These are phyloP conservation scores for Penicillium cataractarum DNA, from an alignment of 495 filamentous ascomycete species.

Conservation along the genomic window DNA sequence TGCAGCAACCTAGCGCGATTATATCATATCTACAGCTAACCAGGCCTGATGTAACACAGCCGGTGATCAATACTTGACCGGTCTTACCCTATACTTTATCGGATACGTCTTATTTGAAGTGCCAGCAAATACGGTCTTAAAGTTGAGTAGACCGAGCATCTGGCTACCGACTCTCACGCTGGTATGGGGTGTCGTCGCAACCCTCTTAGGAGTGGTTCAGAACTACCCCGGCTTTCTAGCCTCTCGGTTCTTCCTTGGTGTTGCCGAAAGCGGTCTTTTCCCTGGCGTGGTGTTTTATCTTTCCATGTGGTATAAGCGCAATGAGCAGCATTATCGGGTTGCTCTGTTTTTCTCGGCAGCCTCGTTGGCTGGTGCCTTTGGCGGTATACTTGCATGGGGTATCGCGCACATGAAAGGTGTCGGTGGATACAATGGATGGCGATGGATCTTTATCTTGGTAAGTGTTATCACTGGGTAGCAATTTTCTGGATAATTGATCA, in stretches of 20 bases:
- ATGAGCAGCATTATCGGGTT: conserved; percentile 72
- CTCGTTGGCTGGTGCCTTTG: conserved; percentile 77
- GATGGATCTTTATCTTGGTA: conserved; percentile 81
- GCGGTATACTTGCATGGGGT: conserved; percentile 72
- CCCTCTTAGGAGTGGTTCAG: conserved; percentile 68
- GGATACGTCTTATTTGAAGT: conserved; percentile 75
- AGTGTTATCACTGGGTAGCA: neutral
- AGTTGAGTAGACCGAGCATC: conserved; percentile 65
- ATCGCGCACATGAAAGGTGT: conserved; percentile 64
- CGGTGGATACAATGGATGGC: conserved; percentile 71
- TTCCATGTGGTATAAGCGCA: conserved; percentile 83
- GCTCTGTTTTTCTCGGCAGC: conserved; percentile 77
- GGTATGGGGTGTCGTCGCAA: conserved; percentile 67
- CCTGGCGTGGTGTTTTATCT: conserved; percentile 81
- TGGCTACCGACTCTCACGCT: conserved; percentile 62
- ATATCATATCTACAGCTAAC: neutral
- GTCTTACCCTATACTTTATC: conserved; percentile 74
- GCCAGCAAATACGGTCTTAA: conserved; percentile 75
- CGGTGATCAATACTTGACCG: conserved; percentile 72
- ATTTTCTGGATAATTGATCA: neutral
- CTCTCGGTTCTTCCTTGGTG: conserved; percentile 52
- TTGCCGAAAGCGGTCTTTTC: conserved; percentile 61
- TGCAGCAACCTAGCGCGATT: neutral
- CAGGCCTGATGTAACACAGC: conserved; percentile 32
- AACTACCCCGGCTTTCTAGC: conserved; percentile 66